These are phyloP conservation scores for Acer yangbiense DNA, from an alignment of 345 rosid genomes.

Conservation along the genomic window DNA sequence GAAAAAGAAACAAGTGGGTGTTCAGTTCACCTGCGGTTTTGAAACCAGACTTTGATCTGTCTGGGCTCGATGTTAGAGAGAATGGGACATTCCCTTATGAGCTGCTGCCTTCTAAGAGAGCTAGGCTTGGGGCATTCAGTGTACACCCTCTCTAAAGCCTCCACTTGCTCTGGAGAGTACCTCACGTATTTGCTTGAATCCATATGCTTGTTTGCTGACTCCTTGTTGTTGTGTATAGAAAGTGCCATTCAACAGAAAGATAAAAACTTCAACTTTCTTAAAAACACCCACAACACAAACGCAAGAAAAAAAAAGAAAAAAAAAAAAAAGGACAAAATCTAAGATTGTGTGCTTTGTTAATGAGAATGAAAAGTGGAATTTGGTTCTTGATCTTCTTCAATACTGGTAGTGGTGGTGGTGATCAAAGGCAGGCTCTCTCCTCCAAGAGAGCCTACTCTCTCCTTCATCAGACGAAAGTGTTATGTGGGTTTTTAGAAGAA, in stretches of 20 bases:
- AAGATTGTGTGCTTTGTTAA: not conserved
- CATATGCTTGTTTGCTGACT: slow-evolving; percentile 41
- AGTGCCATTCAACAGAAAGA: slow-evolving; percentile 37
- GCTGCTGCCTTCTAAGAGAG: slow-evolving; percentile 72
- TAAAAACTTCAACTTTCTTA: not conserved
- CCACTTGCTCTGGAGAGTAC: slow-evolving; percentile 79
- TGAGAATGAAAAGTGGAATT: slow-evolving; percentile 3
- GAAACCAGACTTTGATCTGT: slow-evolving; percentile 80
- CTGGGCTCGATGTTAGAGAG: slow-evolving; percentile 67
- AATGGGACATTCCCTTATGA: slow-evolving; percentile 70
- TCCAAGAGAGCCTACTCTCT: slow-evolving; percentile 59
- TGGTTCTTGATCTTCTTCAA: slow-evolving; percentile 34
- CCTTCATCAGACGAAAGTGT: slow-evolving; percentile 38
- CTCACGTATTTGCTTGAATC: slow-evolving; percentile 69
- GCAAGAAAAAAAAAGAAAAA: not conserved
- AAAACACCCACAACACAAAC: not conserved
- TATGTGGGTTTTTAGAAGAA: not conserved
- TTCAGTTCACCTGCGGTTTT: slow-evolving; percentile 54
- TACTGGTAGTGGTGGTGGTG: slow-evolving; percentile 2
- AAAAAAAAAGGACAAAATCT: slow-evolving; percentile 7
- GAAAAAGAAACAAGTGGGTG: not conserved
- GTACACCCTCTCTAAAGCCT: slow-evolving; percentile 78
- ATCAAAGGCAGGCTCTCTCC: slow-evolving; percentile 56
- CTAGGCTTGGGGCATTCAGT: slow-evolving; percentile 80
- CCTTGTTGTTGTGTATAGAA: slow-evolving; percentile 37